Conservation (phyloP, 2,329 filamentous ascomycete species). For the Trichophyton rubrum region DNA sequence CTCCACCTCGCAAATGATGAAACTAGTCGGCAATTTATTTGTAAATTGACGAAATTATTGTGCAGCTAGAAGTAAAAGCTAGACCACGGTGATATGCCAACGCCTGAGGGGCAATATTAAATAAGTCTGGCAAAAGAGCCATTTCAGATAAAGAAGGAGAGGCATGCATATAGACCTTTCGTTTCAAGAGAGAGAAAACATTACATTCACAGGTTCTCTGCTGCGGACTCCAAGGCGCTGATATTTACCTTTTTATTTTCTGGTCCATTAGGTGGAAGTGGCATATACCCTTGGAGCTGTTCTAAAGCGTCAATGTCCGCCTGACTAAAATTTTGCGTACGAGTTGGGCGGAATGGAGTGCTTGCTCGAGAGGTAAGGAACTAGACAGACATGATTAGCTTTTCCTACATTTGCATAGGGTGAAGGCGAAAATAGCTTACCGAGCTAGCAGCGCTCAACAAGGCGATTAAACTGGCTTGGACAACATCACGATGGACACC, state of each 20-base stretch:
- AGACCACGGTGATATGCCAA: neutral
- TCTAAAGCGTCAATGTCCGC: conserved; percentile 35
- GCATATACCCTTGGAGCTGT: conserved; percentile 22
- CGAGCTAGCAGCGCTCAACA: conserved; percentile 73
- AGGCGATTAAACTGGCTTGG: conserved; percentile 73
- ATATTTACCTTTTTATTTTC: conserved; percentile 18
- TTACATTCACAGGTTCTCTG: conserved; percentile 8
- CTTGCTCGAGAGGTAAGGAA: conserved; percentile 62
- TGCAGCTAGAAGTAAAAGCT: neutral
- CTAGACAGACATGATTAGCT: conserved; percentile 32
- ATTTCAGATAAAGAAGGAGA: neutral
- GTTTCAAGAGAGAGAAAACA: neutral
- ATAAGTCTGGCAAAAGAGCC: neutral
- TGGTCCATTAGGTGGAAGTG: conserved; percentile 15
- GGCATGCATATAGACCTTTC: neutral
- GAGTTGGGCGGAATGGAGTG: conserved; percentile 47
- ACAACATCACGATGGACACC: conserved; percentile 89
- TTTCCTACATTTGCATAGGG: neutral
- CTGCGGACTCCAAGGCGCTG: conserved; percentile 11
- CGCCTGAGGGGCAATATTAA: neutral
- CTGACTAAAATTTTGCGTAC: conserved; percentile 39
- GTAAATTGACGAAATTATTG: neutral
- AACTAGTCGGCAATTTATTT: neutral
- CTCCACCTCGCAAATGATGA: neutral
- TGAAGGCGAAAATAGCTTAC: conserved; percentile 42